Base-by-base conservation (phyloP, 768 basidiomycete genomes). In the Russula emetica region DNA sequence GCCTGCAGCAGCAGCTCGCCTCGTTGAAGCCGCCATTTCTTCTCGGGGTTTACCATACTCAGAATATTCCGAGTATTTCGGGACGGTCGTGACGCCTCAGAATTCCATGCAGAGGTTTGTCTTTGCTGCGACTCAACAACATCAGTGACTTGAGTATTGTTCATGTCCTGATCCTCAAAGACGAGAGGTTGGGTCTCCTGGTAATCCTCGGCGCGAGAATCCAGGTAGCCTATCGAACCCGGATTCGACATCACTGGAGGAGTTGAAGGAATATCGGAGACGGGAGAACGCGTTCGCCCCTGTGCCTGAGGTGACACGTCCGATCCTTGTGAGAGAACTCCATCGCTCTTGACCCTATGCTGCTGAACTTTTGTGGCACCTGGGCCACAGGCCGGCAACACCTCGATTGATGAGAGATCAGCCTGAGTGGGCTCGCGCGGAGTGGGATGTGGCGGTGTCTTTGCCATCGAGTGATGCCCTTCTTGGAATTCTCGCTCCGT, bases 11-110 rank as follows among this genome's bases (percentile, higher is more conserved):
- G 50, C 55, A 38, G 42, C 49, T 55, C 50, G 55, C 58, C 61
- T 24, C 51, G 60, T 54, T 54, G 64, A 38, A 64, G 66, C 30
- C 70, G 67, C 66, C 66, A 69, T 45, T 55, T 47, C 47, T 77
- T 76, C 11, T 56, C 24, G 0, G 76, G 77, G 69, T 77, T 69
- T 8, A 74, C 75, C 74, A 71, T 71, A 52, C 69, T 66, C 26
- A 77, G 58, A 55, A 77, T 59, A 55, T 72, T 74, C 49, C 71
- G 70, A 9, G 74, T 70, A 60, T 72, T 69, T 44, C 70, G 72
- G 1, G 70, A 60, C 5, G 68, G 62, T 5, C 59, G 57, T 28
- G 68, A 67, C 18, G 55, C 50, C 26, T 49, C 38, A 18, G 57
- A 58, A 32, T 55, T 24, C 47, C 14, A n/a, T 28, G 50, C 34